These are phyloP conservation scores for Pleodorina starrii DNA, from an alignment of 139 green algal species.

Conservation along the genomic window DNA sequence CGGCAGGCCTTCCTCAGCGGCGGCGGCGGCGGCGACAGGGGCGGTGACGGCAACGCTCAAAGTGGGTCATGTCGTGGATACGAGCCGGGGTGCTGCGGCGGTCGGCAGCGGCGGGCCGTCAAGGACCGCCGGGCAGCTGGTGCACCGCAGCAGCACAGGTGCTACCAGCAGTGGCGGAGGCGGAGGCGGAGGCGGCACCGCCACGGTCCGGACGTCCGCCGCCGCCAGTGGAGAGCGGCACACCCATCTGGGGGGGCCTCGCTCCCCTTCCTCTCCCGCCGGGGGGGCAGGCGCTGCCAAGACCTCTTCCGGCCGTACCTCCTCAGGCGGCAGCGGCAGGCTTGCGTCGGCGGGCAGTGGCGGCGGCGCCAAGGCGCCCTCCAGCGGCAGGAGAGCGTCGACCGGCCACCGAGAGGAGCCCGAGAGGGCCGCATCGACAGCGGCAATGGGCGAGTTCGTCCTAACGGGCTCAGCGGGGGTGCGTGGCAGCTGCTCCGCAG, in stretches of 20 bases:
- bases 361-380: background rate
- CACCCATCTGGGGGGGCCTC: background rate
- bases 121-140: background rate
- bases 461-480: background rate
- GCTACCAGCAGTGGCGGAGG: background rate
- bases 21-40: background rate
- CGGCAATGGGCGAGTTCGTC: background rate
- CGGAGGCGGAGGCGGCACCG: background rate
- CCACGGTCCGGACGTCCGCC: background rate
- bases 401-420: background rate
- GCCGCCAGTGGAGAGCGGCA: background rate
- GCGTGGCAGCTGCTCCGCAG: background rate
- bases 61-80: background rate
- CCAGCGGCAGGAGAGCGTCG: constrained; percentile 3
- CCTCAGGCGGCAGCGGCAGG: background rate
- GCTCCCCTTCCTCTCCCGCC: background rate
- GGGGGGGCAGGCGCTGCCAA: background rate
- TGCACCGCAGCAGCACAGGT: background rate
- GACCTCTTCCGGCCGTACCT: background rate
- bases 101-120: background rate
- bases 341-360: background rate
- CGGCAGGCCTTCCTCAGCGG: background rate
- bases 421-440: background rate
- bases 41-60: background rate
- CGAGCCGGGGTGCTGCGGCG: background rate